Base-by-base conservation (phyloP, 257 asterid species). In the Solanum chiquidenum region DNA sequence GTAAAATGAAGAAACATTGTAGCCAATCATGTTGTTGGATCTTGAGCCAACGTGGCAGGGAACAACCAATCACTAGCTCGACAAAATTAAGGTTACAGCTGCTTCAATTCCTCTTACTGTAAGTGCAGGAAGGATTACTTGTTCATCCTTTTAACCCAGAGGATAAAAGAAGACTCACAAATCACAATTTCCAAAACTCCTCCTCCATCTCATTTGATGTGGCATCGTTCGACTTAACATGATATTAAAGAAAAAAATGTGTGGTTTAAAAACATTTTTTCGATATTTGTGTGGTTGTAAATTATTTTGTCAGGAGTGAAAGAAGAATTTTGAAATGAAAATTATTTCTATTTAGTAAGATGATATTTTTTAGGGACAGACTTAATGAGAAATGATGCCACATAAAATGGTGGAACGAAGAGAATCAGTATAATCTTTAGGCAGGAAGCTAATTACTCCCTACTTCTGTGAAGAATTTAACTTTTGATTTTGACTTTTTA, bases 21-120 rank as follows among this genome's bases (percentile, higher is more conserved):
- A 92, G 88, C 98, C 96, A 95, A 94, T 95, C 95, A 94, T 92
- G 86, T 91, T 74, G 94, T 92, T 93, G 98, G 95, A 94, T 94
- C 98, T 93, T 62, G 93, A 21, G 90, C 93, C 94, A 73, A 80
- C 96, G 94, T 95, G 98, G 95, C 95, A 89, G 90, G 55, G 62
- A 55, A 83, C 91, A 93, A 88, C 96, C 98, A 95, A 93, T 95
- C 94, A 91, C 90, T 89, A 91, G 72, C 91, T 95, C 98, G 98
- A 95, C 88, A 84, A 94, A 92, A 94, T 95, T 95, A 94, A 95
- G 98, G 98, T 94, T 92, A 29, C 91, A 71, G 89, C 84, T 33
- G 21, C 75, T 8, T 83, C 4, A 72, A 18, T 72, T 89, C 71
- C 69, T 87, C 77, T 90, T 91, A 91, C 93, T 86, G 71, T 46